phyloP scores from a whole-genome alignment of 306 rosid species.

The Cucurbita moschata region DNA sequence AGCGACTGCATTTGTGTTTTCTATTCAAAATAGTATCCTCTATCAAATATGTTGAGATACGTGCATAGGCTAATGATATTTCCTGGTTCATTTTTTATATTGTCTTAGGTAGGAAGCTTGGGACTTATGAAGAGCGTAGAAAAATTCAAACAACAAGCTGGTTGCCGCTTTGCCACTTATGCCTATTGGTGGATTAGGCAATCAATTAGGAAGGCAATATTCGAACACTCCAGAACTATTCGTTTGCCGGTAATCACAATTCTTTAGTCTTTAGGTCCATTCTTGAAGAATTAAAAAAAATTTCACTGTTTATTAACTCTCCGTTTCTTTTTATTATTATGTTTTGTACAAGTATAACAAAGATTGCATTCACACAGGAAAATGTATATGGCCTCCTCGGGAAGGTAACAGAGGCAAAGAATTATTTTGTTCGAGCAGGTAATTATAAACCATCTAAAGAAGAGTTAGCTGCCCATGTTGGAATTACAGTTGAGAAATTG shows the following conservation, averaged over 20 bases:
- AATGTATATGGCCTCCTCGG: constrained; percentile 52
- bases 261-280: not conserved
- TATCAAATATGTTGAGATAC: not conserved
- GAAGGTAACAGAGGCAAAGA: constrained; percentile 61
- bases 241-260: constrained; percentile 54
- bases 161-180: constrained; percentile 71
- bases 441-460: constrained; percentile 57
- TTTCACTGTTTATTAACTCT: not conserved
- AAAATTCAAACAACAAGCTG: constrained; percentile 73
- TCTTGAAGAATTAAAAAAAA: not conserved
- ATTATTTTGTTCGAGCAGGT: constrained; percentile 46
- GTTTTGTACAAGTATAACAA: not conserved
- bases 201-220: constrained; percentile 57
- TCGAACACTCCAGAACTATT: constrained; percentile 62
- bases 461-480: constrained; percentile 55
- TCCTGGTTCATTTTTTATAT: constrained; percentile 10
- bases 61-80: constrained; percentile 1
- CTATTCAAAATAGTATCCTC: not conserved
- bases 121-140: constrained; percentile 80
- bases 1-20: not conserved
- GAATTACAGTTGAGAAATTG: constrained; percentile 62
- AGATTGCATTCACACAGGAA: constrained; percentile 29
- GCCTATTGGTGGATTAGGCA: constrained; percentile 93
- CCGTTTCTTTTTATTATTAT: not conserved
- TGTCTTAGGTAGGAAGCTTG: constrained; percentile 69